Evolutionary conservation across 2,329 filamentous ascomycete genomes (phyloP), one percentile per base, ranked within the genome.

Genomic region (Tolypocladium guangdongense): DNA sequence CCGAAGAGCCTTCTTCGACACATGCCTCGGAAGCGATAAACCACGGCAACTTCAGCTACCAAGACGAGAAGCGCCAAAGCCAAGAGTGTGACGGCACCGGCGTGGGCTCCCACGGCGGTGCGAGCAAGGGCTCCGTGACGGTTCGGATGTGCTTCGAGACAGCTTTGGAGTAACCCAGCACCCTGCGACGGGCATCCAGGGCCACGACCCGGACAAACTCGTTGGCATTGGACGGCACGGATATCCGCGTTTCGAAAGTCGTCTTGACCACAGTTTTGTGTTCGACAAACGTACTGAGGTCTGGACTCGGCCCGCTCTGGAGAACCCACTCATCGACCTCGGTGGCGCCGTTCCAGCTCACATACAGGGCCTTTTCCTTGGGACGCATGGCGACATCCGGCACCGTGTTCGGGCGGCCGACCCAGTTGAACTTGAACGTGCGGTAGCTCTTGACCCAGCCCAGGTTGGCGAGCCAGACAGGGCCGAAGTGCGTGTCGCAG

Each of bases 331-430:
- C 48, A 5, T 60, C 65, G 0, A 72, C 74, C 59, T 75, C 71
- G 0, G 75, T 78, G 39, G 74, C 75, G 16, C 76, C 77, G 53
- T 79, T 79, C 76, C 76, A 79, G 22, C 75, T 80, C 1, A 80
- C 77, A 60, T 76, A 82, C 30, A 62, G 36, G 3, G 56, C 54
- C 0, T 60, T 56, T 22, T 62, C 58, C 16, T 59, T 51, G 1
- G 56, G 59, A 8, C 55, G 51, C 5, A 68, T 57, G 5, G 61
- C 60, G 2, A 63, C 59, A 12, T 60, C 55, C 2, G 64, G 64
- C 4, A 57, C 49, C 22, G 60, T 59, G 11, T 47, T 55, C 0
- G 78, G 78, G 12, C 67, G 62, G 0, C 75, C 78, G 3, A 71
- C 70, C 79, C 80, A 84, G 52, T 74, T 67, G 57, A 71, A 75